Evolutionary conservation across 768 basidiomycete genomes (phyloP).

Genomic region (Russula vinacea): DNA sequence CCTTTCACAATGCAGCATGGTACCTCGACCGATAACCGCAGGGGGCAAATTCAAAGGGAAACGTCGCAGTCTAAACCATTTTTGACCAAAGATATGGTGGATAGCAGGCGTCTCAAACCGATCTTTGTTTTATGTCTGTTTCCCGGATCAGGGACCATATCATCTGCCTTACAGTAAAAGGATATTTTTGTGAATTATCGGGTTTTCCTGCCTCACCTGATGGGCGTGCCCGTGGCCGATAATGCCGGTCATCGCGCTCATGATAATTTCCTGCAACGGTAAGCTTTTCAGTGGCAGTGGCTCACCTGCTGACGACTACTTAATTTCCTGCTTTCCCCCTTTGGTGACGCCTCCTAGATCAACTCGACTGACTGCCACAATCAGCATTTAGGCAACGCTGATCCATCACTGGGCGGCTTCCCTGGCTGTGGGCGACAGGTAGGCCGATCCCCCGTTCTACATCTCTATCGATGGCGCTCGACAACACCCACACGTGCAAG

Average conservation of each 20-base stretch:
- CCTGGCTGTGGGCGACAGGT: not conserved
- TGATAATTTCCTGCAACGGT: constrained; percentile 1
- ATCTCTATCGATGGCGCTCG: constrained; percentile 18
- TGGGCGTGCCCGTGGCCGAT: constrained; percentile 19
- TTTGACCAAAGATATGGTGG: constrained; percentile 10
- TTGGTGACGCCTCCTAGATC: constrained; percentile 2
- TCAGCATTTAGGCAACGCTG: constrained; percentile 10
- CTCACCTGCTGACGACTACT: constrained; percentile 15
- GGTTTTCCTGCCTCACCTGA: constrained; percentile 22
- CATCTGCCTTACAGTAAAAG: not conserved
- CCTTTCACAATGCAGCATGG: not conserved
- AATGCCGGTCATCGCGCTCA: constrained; percentile 15
- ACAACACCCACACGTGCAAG: constrained; percentile 11
- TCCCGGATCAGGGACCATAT: constrained; percentile 7
- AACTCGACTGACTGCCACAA: constrained; percentile 2
- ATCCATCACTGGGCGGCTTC: constrained; percentile 7
- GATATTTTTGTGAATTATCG: not conserved
- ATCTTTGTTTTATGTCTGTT: constrained; percentile 1
- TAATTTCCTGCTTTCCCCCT: constrained; percentile 7
- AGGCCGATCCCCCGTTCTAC: constrained; percentile 21
- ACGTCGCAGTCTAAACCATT: constrained; percentile 13
- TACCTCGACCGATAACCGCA: not conserved
- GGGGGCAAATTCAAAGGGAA: not conserved
- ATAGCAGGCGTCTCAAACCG: not conserved
- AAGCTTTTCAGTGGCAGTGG: constrained; percentile 6